These are phyloP conservation scores for Parietaria judaica DNA, from an alignment of 306 rosid species.

Conservation along the genomic window DNA sequence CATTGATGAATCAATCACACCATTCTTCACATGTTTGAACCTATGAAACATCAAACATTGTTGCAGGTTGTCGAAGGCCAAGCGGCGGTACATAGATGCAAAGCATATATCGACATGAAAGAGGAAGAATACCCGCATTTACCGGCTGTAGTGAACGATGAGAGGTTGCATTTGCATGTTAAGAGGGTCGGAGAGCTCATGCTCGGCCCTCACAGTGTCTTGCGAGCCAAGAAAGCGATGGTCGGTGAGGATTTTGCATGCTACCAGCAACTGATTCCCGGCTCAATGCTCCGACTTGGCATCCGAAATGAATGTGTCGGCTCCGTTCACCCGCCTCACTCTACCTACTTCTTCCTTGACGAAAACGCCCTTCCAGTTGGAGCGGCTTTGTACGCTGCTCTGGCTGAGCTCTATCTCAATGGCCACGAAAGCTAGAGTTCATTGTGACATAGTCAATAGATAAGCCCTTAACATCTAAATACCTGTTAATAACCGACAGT, in stretches of 20 bases:
- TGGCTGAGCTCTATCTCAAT: conserved; percentile 47
- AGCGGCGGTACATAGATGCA: conserved; percentile 57
- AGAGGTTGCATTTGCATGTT: conserved; percentile 47
- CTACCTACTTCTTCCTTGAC: conserved; percentile 65
- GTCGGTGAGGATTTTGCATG: conserved; percentile 68
- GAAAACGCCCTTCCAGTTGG: conserved; percentile 60
- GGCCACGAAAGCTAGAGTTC: conserved; percentile 15
- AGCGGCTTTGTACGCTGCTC: conserved; percentile 47
- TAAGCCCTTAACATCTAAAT: too few species aligned
- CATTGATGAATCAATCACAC: too few species aligned
- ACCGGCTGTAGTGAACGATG: conserved; percentile 42
- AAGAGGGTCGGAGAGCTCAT: conserved; percentile 45
- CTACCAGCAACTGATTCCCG: conserved; percentile 53
- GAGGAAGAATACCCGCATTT: conserved; percentile 20
- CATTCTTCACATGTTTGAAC: too few species aligned
- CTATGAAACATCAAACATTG: too few species aligned
- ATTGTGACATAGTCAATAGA: too few species aligned
- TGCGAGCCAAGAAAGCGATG: conserved; percentile 33
- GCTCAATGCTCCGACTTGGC: conserved; percentile 39
- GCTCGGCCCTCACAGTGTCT: conserved; percentile 51
- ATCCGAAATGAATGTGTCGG: conserved; percentile 59
- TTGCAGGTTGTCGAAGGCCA: conserved; percentile 55
- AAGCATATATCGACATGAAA: conserved; percentile 32
- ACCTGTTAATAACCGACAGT: too few species aligned
- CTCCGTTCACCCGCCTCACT: conserved; percentile 57